Evolutionary conservation across 2,329 filamentous ascomycete genomes (phyloP), one percentile per base, ranked within the genome.

Genomic region (Ophiostoma triangulosporum): DNA sequence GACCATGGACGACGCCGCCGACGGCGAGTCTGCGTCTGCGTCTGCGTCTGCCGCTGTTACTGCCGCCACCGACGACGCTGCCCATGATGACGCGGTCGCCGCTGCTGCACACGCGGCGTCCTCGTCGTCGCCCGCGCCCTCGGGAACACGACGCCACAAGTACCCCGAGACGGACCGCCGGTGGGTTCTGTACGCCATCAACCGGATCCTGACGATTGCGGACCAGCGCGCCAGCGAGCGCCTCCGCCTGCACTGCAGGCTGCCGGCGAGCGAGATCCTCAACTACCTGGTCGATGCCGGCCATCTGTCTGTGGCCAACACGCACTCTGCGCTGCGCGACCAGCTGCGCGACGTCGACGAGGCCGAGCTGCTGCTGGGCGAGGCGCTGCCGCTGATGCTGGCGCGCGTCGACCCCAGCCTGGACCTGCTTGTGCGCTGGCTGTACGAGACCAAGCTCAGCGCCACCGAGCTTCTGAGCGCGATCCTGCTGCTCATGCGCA

Each of bases 341-440:
- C 69, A 73, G 32, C 66, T 74, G 17, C 64, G 67, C 17, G 35
- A 51, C 20, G 45, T 68, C 14, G 72, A 76, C 40, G 64, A 69
- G 12, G 62, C 66, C 0, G 73, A 76, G 40, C 64, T 70, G n/a
- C 69, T 74, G 26, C 67, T 77, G 14, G 73, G 81, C 11, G 77
- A 78, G 32, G 78, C 84, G 54, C 70, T 89, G 4, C 74, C 86
- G 22, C 67, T 73, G 45, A 72, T 81, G 45, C 68, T 89, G 35
- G 74, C 77, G 1, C 73, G 81, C 49, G 72, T 82, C n/a, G 85
- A 89, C 60, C 77, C 80, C 3, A 80, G 81, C 32, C 75, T 88
- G 64, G 77, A 81, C 50, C 69, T 88, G 2, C 71, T 89, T 36
- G 73, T 83, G 43, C 76, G 75, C 53, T 79, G 87, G 55, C 70